Evolutionary conservation across 805 yeast species (phyloP), one percentile per base, ranked within the genome.

Genomic region (Candida germanica): DNA sequence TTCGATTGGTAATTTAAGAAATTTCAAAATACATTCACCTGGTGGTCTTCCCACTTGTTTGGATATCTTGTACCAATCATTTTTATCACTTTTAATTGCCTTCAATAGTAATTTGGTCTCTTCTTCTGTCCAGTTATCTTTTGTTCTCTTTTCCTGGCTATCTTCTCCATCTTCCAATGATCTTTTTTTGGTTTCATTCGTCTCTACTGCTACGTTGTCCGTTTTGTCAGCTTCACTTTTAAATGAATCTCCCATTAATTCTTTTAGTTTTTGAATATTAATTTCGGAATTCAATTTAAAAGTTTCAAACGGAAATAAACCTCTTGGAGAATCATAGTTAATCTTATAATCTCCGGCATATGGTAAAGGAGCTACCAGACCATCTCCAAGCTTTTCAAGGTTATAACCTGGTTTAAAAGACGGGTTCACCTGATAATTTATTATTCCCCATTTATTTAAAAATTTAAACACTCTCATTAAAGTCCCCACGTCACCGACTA

Each of bases 401-500:
- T 71, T 67, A 34, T 77, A 69, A 17, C 73, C 72, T 3, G 94
- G 93, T 44, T 80, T 75, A 36, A 80, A 69, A 44, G 78, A 84
- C 1, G 89, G 86, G 54, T 83, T 85, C 2, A 89, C 94, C 59
- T 89, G 97, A 58, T 89, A 89, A 59, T 89, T 89, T 35, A 89
- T 86, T 34, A 89, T 67, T 0, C 97, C 97, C 97, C 97, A 89
- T 56, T 83, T 84, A 48, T 79, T 86, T 39, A 89, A 64, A 54
- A 89, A 88, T 35, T 80, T 73, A 53, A 87, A 95, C 6, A 89
- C 79, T 44, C 96, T 77, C 71, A 88, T 75, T 42, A 89, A 74
- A 0, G 96, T 77, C 2, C 94, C 91, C 5, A 87, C 95, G 64
- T 89, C 97, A 38, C 96, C 95, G 10, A 87, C 88, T 39, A 89